Conservation (phyloP, 257 asterid genomes). For the Avicennia marina region DNA sequence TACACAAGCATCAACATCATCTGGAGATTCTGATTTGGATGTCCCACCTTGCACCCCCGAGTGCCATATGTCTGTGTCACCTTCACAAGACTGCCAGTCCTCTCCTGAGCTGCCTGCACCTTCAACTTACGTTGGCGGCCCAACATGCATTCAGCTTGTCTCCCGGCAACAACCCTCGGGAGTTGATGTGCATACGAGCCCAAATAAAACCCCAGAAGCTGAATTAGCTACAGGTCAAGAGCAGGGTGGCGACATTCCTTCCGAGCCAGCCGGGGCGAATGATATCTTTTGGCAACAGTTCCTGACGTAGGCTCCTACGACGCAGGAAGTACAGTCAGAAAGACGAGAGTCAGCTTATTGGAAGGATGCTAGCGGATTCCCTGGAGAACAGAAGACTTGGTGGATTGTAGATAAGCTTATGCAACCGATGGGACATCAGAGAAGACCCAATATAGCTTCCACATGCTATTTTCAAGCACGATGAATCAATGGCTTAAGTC, state of each 20-base stretch:
- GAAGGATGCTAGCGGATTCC: slow-evolving; percentile 23
- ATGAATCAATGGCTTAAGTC: no score
- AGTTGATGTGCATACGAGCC: background rate
- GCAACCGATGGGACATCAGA: slow-evolving; percentile 51
- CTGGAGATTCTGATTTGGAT: slow-evolving; percentile 54
- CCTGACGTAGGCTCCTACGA: background rate
- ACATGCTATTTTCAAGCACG: no score
- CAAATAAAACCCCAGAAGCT: background rate
- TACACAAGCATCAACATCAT: slow-evolving; percentile 33
- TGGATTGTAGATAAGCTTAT: slow-evolving; percentile 53
- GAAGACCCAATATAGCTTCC: no score
- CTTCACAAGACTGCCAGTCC: slow-evolving; percentile 41
- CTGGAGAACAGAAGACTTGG: slow-evolving; percentile 43
- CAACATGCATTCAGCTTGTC: background rate
- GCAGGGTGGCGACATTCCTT: background rate
- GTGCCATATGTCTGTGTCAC: slow-evolving; percentile 37
- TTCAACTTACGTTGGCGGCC: background rate
- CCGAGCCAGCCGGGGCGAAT: background rate
- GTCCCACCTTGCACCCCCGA: slow-evolving; percentile 33
- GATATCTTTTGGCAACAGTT: slow-evolving; percentile 11
- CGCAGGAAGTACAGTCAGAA: slow-evolving; percentile 25
- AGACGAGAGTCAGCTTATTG: slow-evolving; percentile 26
- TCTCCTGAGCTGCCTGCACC: slow-evolving; percentile 27
- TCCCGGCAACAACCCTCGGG: background rate
- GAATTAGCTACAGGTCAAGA: background rate